A percentile compares a stretch with the other conserved stretches of the same genome.
phyloP scores from a whole-genome alignment of 2,329 filamentous ascomycete genomes.

The Ceratocystis lukuohia region DNA sequence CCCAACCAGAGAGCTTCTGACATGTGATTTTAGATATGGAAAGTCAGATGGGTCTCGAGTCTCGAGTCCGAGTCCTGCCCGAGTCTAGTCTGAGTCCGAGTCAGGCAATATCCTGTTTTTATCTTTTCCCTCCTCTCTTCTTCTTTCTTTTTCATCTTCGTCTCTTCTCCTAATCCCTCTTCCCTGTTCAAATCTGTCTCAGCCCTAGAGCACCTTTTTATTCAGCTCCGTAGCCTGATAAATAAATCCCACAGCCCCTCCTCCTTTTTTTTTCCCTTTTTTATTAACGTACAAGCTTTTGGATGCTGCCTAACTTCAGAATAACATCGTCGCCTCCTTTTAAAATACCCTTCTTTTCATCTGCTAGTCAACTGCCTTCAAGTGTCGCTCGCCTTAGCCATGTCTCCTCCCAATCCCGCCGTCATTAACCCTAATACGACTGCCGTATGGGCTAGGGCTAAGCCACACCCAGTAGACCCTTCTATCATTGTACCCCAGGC shows the following conservation, averaged over 20 bases:
- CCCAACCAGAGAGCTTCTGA: background rate
- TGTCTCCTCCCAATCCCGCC: background rate
- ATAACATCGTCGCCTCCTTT: too few species aligned
- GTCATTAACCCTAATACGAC: background rate
- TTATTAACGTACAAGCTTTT: too few species aligned
- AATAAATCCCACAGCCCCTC: too few species aligned
- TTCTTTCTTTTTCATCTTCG: background rate
- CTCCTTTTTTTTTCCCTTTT: too few species aligned
- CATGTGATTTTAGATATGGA: background rate
- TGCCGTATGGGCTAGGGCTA: slow-evolving; percentile 28
- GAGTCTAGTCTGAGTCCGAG: background rate
- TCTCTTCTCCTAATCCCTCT: background rate
- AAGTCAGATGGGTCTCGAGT: background rate
- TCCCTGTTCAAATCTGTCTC: background rate
- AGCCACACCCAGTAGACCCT: slow-evolving; percentile 21
- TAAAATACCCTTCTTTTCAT: background rate
- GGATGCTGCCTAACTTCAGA: too few species aligned
- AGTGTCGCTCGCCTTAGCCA: background rate
- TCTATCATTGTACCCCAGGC: slow-evolving; percentile 44
- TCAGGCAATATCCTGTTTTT: background rate
- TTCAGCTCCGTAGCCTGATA: background rate
- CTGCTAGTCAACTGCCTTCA: background rate
- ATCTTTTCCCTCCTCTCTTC: background rate
- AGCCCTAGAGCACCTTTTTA: background rate
- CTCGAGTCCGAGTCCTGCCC: background rate